Evolutionary conservation across 2,329 filamentous ascomycete species (phyloP), one percentile per base, ranked within the genome.

Genomic region (Nothophoma quercina): DNA sequence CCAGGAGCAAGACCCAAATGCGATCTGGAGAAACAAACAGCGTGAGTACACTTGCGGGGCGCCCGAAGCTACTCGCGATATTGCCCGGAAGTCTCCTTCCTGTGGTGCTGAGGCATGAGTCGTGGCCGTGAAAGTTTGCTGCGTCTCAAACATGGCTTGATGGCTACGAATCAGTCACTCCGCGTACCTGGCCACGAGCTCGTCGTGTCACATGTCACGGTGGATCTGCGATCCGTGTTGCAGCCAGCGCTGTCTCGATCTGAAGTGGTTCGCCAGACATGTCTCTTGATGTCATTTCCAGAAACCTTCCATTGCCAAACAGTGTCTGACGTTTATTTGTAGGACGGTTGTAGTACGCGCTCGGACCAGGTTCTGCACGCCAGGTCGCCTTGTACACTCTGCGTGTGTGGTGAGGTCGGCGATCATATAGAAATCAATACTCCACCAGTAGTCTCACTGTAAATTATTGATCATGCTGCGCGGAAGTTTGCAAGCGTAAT

Each of bases 51-150:
- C 33, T 43, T 53, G 43, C 50, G 50, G 50, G 38, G 50, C 50
- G 50, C 38, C 50, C 38, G 43, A 53, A 23, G 30, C 41, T 46
- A 38, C 30, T 8, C 23, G 7, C 15, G 9, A 32, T 26, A 4
- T 16, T 29, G 15, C 15, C 50, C 38, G 28, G 13, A 48, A 39
- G 28, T 23, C 21, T 48, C 16, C 29, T 43, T 39, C 38, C 38
- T 43, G 21, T n/a, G 13, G 30, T 21, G 15, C 18, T 29, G 28
- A 35, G 26, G 50, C 43, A 47, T 38, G 50, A 53, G 50, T 53
- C 50, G 50, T 29, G 50, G 28, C 15, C 39, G 21, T 42, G 13
- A 53, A 48, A 53, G 43, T 53, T 48, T 53, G 43, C 50, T 48
- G 32, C 33, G 29, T 35, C 15, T 39, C 43, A 44, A 44, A 33